A percentile compares a stretch with the other conserved stretches of the same genome.
phyloP scores from a whole-genome alignment of 129 eudicot genomes.

The Artemisia tridentata region DNA sequence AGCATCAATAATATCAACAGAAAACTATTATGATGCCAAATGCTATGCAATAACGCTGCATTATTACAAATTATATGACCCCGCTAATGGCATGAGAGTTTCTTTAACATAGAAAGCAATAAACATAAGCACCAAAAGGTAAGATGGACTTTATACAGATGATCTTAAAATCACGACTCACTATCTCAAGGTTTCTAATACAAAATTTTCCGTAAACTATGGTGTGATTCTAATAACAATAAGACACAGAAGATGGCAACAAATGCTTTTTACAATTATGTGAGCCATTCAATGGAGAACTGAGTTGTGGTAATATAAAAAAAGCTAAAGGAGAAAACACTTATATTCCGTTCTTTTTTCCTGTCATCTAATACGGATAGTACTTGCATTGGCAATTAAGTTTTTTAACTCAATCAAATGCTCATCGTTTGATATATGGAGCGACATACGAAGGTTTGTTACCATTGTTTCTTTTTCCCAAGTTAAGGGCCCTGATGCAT shows the following conservation, averaged over 20 bases:
- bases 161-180: neutral
- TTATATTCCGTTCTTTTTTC: slow-evolving; percentile 11
- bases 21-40: slow-evolving; percentile 26
- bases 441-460: slow-evolving; percentile 77
- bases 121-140: slow-evolving; percentile 8
- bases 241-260: slow-evolving; percentile 23
- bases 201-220: slow-evolving; percentile 22
- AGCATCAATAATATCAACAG: slow-evolving; percentile 49
- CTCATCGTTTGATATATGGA: slow-evolving; percentile 80
- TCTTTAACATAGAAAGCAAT: slow-evolving; percentile 6
- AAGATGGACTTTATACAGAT: slow-evolving; percentile 2
- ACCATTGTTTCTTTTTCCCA: slow-evolving; percentile 80
- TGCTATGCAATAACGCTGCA: neutral
- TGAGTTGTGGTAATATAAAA: neutral
- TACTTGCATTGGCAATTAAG: slow-evolving; percentile 50
- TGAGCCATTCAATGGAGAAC: slow-evolving; percentile 29
- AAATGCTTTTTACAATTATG: slow-evolving; percentile 40
- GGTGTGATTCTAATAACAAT: slow-evolving; percentile 9
- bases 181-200: slow-evolving; percentile 15
- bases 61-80: neutral
- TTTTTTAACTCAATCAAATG: slow-evolving; percentile 73
- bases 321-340: slow-evolving; percentile 12
- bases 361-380: slow-evolving; percentile 44
- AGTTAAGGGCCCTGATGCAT: slow-evolving; percentile 89
- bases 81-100: neutral